phyloP scores from a whole-genome alignment of 1,139 yeast species.

The Geotrichum phurueaensis region DNA sequence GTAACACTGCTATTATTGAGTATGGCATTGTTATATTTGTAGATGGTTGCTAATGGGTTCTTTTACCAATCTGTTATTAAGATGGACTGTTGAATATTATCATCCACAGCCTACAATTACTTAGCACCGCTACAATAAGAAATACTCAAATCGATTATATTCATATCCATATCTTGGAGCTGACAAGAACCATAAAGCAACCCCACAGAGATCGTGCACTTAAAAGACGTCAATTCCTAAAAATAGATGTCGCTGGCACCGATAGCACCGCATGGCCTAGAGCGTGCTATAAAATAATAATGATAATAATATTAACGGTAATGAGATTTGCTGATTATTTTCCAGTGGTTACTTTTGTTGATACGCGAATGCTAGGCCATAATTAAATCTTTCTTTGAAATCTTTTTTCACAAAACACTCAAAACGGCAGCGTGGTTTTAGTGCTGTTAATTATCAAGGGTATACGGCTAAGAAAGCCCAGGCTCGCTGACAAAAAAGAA shows the following conservation, averaged over 20 bases:
- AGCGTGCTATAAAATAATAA: neutral
- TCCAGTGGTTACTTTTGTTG: neutral
- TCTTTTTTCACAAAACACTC: no score
- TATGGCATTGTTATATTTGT: no score
- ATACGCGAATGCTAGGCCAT: no score
- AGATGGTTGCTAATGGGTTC: no score
- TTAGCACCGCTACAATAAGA: neutral
- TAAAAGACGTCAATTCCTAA: neutral
- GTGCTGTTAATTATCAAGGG: no score
- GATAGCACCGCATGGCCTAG: neutral
- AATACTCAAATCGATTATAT: neutral
- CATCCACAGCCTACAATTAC: no score
- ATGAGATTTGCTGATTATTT: neutral
- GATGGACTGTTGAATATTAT: no score
- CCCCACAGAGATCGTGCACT: neutral
- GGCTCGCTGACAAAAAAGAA: neutral
- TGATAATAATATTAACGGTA: neutral
- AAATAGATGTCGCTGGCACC: neutral
- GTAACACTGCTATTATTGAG: no score
- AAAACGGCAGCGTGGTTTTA: no score
- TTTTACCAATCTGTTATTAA: no score
- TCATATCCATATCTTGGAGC: neutral
- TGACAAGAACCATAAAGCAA: neutral
- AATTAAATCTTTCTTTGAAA: no score
- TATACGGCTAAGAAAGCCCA: no score